phyloP scores from a whole-genome alignment of 306 rosid genomes.

The Vachellia pachyceras region DNA sequence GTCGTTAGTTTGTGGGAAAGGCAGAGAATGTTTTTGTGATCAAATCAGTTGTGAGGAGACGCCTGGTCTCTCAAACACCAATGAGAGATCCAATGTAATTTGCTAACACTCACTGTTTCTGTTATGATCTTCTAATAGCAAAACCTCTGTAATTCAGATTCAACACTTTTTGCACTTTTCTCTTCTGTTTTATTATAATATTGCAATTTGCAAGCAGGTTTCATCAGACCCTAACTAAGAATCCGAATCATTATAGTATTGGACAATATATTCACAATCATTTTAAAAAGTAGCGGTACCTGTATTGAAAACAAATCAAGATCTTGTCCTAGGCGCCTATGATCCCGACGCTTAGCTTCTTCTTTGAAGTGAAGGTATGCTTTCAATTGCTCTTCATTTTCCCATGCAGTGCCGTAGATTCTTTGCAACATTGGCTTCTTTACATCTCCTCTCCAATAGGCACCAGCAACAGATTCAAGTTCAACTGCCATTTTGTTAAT shows the following conservation, averaged over 20 bases:
- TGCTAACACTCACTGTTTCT: no score
- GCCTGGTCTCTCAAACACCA: no score
- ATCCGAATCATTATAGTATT: conserved; percentile 22
- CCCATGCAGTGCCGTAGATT: conserved; percentile 99
- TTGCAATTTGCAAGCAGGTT: no score
- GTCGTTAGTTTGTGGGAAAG: no score
- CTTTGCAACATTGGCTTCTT: conserved; percentile 94
- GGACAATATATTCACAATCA: conserved; percentile 22
- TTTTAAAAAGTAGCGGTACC: conserved; percentile 55
- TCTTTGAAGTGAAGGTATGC: conserved; percentile 91
- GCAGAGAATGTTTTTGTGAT: no score
- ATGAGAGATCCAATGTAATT: no score
- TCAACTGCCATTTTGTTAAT: conserved; percentile 90
- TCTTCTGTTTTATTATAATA: no score
- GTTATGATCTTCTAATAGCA: no score
- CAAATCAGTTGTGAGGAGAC: no score
- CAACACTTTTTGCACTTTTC: no score
- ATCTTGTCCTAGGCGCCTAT: conserved; percentile 93
- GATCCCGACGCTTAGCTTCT: conserved; percentile 98
- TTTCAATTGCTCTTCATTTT: conserved; percentile 85
- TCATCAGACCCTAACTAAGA: background rate
- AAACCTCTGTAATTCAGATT: no score
- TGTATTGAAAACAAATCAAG: conserved; percentile 97
- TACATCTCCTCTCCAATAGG: conserved; percentile 99
- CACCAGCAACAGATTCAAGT: conserved; percentile 99